phyloP scores from a whole-genome alignment of 106 monocot species.

The Hemerocallis citrina region DNA sequence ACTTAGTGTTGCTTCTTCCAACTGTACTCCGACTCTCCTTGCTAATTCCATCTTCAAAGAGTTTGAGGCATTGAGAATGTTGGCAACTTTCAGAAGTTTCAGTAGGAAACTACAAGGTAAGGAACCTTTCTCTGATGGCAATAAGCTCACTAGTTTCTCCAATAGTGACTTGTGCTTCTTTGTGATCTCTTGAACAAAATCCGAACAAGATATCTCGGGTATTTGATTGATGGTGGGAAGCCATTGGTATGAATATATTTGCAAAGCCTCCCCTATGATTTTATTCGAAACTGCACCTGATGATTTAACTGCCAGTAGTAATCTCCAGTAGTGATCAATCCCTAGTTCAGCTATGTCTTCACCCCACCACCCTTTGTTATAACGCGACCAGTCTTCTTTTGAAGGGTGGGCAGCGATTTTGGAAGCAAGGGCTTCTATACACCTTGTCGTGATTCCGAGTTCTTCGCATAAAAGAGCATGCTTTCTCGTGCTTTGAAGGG shows the following conservation, averaged over 20 bases:
- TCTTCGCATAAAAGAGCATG: conserved; percentile 40
- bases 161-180: conserved; percentile 39
- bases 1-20: conserved; percentile 50
- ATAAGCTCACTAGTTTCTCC: conserved; percentile 50
- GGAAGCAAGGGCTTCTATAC: conserved; percentile 47
- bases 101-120: conserved; percentile 55
- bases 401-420: conserved; percentile 20
- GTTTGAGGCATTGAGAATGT: conserved; percentile 27
- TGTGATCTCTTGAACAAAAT: conserved; percentile 7
- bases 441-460: conserved; percentile 46
- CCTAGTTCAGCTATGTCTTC: conserved; percentile 56
- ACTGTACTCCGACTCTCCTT: conserved; percentile 39
- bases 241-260: conserved; percentile 47
- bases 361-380: conserved; percentile 45
- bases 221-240: conserved; percentile 15
- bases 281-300: conserved; percentile 30
- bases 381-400: conserved; percentile 9
- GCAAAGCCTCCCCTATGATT: conserved; percentile 46
- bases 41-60: conserved; percentile 49
- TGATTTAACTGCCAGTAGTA: conserved; percentile 65
- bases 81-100: conserved; percentile 51
- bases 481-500: conserved; percentile 40
- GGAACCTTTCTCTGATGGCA: conserved; percentile 57
- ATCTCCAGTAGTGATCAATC: conserved; percentile 58
- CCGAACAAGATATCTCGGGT: background rate